A percentile compares a stretch with the other conserved stretches of the same genome.
Conservation (phyloP, 2,329 filamentous ascomycete species). For the Alternaria sp. region DNA sequence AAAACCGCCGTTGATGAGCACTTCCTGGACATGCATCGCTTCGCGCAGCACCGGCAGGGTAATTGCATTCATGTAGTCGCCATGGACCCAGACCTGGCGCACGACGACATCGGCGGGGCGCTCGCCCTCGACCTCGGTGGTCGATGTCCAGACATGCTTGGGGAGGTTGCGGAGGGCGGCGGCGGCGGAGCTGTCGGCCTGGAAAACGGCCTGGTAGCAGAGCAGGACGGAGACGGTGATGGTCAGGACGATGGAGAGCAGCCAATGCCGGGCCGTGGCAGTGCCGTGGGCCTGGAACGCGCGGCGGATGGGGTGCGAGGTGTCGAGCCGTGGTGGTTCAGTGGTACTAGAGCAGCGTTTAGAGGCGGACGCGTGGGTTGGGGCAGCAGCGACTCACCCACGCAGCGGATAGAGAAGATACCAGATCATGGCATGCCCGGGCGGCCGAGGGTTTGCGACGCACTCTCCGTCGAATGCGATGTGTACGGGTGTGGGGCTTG, state of each 20-base stretch:
- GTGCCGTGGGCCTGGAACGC: conserved; percentile 73
- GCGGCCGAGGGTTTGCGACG: conserved; percentile 36
- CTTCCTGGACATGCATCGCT: conserved; percentile 73
- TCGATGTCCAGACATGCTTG: conserved; percentile 82
- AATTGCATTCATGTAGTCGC: conserved; percentile 79
- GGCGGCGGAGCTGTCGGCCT: conserved; percentile 74
- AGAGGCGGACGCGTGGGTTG: conserved; percentile 12
- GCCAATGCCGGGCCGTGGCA: conserved; percentile 74
- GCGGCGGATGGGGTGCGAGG: conserved; percentile 69
- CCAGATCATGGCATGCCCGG: conserved; percentile 67
- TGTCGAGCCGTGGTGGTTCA: conserved; percentile 70
- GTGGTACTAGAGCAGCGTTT: conserved; percentile 65
- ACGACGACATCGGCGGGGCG: conserved; percentile 72
- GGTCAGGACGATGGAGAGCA: conserved; percentile 76
- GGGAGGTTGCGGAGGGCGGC: conserved; percentile 75
- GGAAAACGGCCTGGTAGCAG: conserved; percentile 76
- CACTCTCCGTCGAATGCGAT: conserved; percentile 29
- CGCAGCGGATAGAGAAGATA: conserved; percentile 78
- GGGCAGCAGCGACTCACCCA: conserved; percentile 62
- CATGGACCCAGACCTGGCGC: conserved; percentile 82
- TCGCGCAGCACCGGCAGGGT: conserved; percentile 68
- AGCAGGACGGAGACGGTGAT: conserved; percentile 72
- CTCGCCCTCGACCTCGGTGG: conserved; percentile 65
- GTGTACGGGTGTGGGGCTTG: conserved; percentile 27
- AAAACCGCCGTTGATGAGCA: conserved; percentile 63